Conservation (phyloP, 495 filamentous ascomycete species). For the Trichoderma asperelloides region DNA sequence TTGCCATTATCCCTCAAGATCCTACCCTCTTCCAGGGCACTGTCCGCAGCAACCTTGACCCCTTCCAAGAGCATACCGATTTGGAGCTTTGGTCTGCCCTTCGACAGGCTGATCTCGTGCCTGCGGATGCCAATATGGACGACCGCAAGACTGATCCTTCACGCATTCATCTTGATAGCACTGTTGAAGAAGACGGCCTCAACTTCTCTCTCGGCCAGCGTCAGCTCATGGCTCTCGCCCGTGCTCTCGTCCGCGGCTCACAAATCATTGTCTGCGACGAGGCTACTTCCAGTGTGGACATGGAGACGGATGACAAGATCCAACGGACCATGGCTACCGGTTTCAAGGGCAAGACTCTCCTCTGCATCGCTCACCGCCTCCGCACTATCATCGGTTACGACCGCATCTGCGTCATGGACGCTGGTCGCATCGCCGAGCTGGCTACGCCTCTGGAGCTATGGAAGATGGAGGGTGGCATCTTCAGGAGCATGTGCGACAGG, state of each 20-base stretch:
- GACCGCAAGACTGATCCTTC: conserved; percentile 24
- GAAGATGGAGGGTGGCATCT: conserved; percentile 55
- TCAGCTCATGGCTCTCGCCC: conserved; percentile 89
- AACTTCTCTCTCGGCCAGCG: conserved; percentile 97
- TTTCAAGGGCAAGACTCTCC: conserved; percentile 79
- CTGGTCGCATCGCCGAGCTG: conserved; percentile 75
- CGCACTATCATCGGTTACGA: conserved; percentile 92
- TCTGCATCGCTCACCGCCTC: conserved; percentile 92
- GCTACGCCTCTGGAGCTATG: conserved; percentile 67
- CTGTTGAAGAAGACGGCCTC: conserved; percentile 87
- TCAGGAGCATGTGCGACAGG: conserved; percentile 84
- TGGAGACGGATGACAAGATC: conserved; percentile 94
- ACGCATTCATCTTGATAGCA: conserved; percentile 71
- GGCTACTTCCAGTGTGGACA: conserved; percentile 85
- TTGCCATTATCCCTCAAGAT: conserved; percentile 95
- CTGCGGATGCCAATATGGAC: conserved; percentile 28
- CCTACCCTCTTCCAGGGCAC: conserved; percentile 92
- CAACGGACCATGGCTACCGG: conserved; percentile 81
- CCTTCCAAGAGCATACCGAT: conserved; percentile 81
- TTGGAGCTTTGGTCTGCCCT: conserved; percentile 82
- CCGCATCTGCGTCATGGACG: conserved; percentile 91
- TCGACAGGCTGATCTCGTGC: conserved; percentile 69
- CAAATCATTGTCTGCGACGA: conserved; percentile 96
- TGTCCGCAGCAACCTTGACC: conserved; percentile 83
- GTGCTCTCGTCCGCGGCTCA: conserved; percentile 74